A percentile compares a stretch with the other conserved stretches of the same genome.
phyloP scores from a whole-genome alignment of 1,139 yeast species.

The Pichia sp. region DNA sequence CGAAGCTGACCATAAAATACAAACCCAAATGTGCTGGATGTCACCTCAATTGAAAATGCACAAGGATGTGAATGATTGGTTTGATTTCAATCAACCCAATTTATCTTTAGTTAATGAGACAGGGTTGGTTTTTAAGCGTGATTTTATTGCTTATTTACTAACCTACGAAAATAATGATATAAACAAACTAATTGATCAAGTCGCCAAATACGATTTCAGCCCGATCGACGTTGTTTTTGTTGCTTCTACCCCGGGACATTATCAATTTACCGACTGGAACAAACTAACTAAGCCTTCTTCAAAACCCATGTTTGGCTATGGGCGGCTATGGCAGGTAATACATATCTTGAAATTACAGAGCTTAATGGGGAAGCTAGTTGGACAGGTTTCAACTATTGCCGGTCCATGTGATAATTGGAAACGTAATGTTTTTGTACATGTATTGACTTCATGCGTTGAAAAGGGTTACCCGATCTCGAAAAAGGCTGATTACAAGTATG shows the following conservation, averaged over 20 bases:
- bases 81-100: constrained; percentile 10
- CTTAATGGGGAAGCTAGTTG: constrained; percentile 37
- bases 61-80: not conserved
- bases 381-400: constrained; percentile 61
- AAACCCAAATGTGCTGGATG: constrained; percentile 65
- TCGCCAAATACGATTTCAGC: constrained; percentile 42
- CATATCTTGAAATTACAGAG: constrained; percentile 32
- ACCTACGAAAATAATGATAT: constrained; percentile 37
- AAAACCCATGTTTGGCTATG: constrained; percentile 43
- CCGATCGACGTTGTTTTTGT: constrained; percentile 48
- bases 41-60: constrained; percentile 41
- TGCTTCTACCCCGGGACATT: constrained; percentile 51
- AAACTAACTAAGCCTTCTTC: constrained; percentile 6
- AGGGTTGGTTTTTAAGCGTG: constrained; percentile 36
- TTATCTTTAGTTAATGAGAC: constrained; percentile 17
- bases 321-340: constrained; percentile 43
- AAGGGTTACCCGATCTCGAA: constrained; percentile 25
- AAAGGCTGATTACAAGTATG: constrained; percentile 29
- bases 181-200: constrained; percentile 29
- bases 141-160: constrained; percentile 41
- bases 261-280: constrained; percentile 14
- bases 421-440: constrained; percentile 50
- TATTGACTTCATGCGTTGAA: constrained; percentile 41
- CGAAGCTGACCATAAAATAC: constrained; percentile 46
- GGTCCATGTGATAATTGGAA: constrained; percentile 42